These are phyloP conservation scores for Pseudogymnoascus sp. DNA, from an alignment of 2,329 filamentous ascomycete genomes.

Conservation along the genomic window DNA sequence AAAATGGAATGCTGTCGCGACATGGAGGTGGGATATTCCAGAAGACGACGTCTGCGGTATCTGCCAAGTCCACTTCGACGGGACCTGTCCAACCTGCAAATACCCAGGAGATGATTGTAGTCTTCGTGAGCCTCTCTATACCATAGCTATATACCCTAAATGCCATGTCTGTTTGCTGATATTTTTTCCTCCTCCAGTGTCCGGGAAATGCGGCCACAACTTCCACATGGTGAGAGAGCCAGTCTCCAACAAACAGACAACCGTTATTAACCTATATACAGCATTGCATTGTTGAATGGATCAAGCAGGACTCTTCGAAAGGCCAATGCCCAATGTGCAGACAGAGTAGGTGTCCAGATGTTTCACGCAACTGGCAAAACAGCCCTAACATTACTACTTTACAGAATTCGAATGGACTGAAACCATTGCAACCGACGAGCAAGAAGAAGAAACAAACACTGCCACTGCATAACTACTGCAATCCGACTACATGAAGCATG, in stretches of 20 bases:
- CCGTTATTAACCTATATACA: slow-evolving; percentile 29
- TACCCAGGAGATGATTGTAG: slow-evolving; percentile 95
- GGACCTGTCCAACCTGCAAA: slow-evolving; percentile 95
- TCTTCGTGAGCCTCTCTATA: slow-evolving; percentile 56
- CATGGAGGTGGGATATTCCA: slow-evolving; percentile 96
- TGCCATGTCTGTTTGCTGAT: neutral
- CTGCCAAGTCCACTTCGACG: slow-evolving; percentile 95
- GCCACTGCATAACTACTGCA: neutral
- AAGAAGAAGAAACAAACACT: slow-evolving; percentile 1
- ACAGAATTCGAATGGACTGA: slow-evolving; percentile 44
- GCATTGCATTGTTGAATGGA: slow-evolving; percentile 96
- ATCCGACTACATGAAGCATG: neutral
- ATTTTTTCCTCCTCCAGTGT: slow-evolving; percentile 48
- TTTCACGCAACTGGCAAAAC: slow-evolving; percentile 13
- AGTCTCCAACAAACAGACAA: neutral
- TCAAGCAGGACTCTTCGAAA: slow-evolving; percentile 86
- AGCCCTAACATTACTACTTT: slow-evolving; percentile 9
- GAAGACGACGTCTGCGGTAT: slow-evolving; percentile 98
- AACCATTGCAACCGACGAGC: slow-evolving; percentile 10
- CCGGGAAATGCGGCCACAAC: slow-evolving; percentile 92
- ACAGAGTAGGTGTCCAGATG: slow-evolving; percentile 55
- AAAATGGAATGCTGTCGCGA: slow-evolving; percentile 87
- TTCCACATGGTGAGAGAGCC: slow-evolving; percentile 75
- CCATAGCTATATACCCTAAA: neutral
- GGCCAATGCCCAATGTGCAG: slow-evolving; percentile 97